phyloP scores from a whole-genome alignment of 345 rosid genomes.

The Stellera chamaejasme region DNA sequence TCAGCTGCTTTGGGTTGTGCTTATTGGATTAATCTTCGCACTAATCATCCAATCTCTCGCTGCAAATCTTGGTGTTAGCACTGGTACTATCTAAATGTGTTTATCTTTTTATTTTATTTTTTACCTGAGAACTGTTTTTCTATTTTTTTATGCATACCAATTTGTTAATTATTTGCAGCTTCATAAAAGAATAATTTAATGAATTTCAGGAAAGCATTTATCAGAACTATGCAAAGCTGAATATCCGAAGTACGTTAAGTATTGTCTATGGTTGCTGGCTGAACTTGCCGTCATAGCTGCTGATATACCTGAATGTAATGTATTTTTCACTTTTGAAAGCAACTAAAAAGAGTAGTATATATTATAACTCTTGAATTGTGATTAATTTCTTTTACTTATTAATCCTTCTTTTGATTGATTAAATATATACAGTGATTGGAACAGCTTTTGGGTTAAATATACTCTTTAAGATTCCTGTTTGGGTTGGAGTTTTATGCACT shows the following conservation, averaged over 20 bases:
- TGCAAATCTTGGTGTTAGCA: slow-evolving; percentile 68
- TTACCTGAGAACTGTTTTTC: too few species aligned
- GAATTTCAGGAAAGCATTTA: slow-evolving; percentile 46
- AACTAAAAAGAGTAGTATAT: too few species aligned
- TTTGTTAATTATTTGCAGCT: too few species aligned
- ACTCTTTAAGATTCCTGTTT: slow-evolving; percentile 39
- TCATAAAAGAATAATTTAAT: neutral
- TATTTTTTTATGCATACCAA: too few species aligned
- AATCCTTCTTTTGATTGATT: too few species aligned
- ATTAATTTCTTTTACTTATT: neutral
- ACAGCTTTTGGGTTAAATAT: slow-evolving; percentile 57
- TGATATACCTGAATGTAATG: slow-evolving; percentile 64
- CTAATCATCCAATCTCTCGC: slow-evolving; percentile 64
- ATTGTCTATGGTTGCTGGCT: slow-evolving; percentile 58
- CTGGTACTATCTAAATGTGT: slow-evolving; percentile 25
- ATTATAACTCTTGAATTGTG: neutral
- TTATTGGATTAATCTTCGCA: slow-evolving; percentile 51
- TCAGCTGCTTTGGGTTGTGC: slow-evolving; percentile 59
- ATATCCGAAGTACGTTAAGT: slow-evolving; percentile 43
- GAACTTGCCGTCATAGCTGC: slow-evolving; percentile 66
- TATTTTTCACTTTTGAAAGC: neutral
- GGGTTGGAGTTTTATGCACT: slow-evolving; percentile 50
- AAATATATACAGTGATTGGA: slow-evolving; percentile 38
- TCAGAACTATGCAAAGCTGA: slow-evolving; percentile 63
- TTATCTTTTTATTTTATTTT: too few species aligned